Evolutionary conservation across 371 early-diverging fungal genomes (phyloP).

Genomic region (Coemansia sp.): DNA sequence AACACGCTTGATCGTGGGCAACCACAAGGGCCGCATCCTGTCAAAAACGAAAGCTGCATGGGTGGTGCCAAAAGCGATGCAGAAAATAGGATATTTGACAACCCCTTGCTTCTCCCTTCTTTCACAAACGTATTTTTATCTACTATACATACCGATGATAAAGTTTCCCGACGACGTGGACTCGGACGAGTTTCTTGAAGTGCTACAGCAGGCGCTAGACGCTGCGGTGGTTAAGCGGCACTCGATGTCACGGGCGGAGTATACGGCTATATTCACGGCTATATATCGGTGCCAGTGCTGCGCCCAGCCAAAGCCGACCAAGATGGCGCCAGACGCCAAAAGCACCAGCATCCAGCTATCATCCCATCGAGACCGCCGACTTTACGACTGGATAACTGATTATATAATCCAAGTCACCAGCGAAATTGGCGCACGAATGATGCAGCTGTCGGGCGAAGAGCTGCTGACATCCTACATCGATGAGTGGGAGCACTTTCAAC

Average conservation of each 20-base stretch:
- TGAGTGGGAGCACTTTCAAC: conserved; percentile 7
- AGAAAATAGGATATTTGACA: neutral
- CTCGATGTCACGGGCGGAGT: neutral
- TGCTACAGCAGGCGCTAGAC: neutral
- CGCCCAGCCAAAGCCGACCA: neutral
- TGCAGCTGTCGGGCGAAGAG: neutral
- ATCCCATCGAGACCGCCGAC: neutral
- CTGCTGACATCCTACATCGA: neutral
- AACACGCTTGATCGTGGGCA: too few relatives aligned
- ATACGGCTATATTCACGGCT: neutral
- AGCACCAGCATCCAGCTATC: neutral
- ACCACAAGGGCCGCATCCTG: neutral
- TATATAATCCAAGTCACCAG: neutral
- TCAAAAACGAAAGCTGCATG: conserved; percentile 4
- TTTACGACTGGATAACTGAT: conserved; percentile 14
- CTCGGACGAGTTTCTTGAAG: neutral
- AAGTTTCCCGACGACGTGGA: conserved; percentile 1
- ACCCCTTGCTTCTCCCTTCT: neutral
- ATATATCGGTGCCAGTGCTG: neutral
- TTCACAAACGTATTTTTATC: neutral
- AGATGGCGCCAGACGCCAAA: neutral
- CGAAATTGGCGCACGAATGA: neutral
- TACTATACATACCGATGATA: neutral
- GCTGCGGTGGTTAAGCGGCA: neutral
- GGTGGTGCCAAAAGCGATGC: neutral